These are phyloP conservation scores for Candida silvatica DNA, from an alignment of 805 yeast genomes.

Conservation along the genomic window DNA sequence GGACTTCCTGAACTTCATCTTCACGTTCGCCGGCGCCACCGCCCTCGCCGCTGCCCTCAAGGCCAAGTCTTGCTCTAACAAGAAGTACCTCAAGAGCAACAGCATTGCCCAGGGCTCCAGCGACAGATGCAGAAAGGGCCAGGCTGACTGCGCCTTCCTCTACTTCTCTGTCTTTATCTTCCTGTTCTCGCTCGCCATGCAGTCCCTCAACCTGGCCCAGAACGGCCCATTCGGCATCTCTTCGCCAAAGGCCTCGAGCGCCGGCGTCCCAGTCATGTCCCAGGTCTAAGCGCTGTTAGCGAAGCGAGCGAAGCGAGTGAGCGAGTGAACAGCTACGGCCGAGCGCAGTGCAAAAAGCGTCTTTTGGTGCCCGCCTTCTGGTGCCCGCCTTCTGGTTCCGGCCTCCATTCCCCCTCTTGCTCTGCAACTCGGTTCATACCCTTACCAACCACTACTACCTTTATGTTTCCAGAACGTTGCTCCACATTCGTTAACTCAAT, in stretches of 20 bases:
- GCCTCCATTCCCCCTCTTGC: no score
- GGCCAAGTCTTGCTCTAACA: constrained; percentile 77
- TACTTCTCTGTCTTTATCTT: constrained; percentile 78
- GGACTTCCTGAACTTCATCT: constrained; percentile 84
- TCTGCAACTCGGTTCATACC: no score
- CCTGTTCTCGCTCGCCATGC: constrained; percentile 50
- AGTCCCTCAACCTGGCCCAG: constrained; percentile 41
- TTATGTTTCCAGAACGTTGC: no score
- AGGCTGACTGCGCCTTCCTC: constrained; percentile 73
- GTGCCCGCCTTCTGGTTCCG: no score
- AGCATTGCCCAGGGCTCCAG: constrained; percentile 63
- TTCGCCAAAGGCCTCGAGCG: constrained; percentile 48
- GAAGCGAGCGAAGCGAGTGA: no score
- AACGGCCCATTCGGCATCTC: constrained; percentile 51
- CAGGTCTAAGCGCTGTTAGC: constrained; percentile 73
- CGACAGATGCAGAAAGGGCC: constrained; percentile 93
- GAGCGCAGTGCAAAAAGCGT: no score
- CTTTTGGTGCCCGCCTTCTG: no score
- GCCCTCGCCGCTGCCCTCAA: constrained; percentile 89
- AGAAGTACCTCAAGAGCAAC: constrained; percentile 55
- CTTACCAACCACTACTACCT: no score
- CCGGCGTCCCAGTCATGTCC: constrained; percentile 86
- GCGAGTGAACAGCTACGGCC: no score
- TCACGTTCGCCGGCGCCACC: constrained; percentile 91
- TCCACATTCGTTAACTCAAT: no score